phyloP scores from a whole-genome alignment of 768 basidiomycete genomes.

The Pisolithus marmoratus region DNA sequence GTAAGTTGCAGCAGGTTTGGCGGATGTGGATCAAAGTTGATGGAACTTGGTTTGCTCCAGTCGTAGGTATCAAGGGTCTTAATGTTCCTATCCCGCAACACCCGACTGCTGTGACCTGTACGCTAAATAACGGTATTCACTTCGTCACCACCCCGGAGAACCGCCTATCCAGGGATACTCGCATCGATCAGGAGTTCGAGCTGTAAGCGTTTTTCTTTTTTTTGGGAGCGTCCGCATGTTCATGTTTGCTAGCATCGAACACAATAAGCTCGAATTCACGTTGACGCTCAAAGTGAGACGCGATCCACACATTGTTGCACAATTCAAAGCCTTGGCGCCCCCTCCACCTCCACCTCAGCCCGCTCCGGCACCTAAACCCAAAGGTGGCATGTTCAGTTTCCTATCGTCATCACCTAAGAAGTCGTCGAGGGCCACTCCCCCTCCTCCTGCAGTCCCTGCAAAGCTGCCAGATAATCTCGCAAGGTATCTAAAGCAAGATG shows the following conservation, averaged over 20 bases:
- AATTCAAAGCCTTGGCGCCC: slow-evolving; percentile 60
- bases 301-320: slow-evolving; percentile 78
- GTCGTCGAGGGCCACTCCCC: slow-evolving; percentile 41
- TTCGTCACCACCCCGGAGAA: slow-evolving; percentile 87
- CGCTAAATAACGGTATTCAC: slow-evolving; percentile 95
- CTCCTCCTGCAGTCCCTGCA: slow-evolving; percentile 31
- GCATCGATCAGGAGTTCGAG: slow-evolving; percentile 87
- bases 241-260: slow-evolving; percentile 60
- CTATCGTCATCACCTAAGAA: slow-evolving; percentile 71
- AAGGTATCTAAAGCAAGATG: slow-evolving; percentile 76
- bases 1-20: slow-evolving; percentile 37
- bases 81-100: slow-evolving; percentile 75
- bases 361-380: slow-evolving; percentile 45
- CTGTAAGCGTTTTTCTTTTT: slow-evolving; percentile 46
- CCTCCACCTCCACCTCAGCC: slow-evolving; percentile 38
- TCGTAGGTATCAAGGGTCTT: slow-evolving; percentile 69
- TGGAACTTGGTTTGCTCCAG: slow-evolving; percentile 32
- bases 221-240: too few species aligned
- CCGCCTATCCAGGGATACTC: slow-evolving; percentile 49
- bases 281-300: slow-evolving; percentile 82
- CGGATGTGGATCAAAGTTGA: neutral
- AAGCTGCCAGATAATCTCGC: slow-evolving; percentile 70
- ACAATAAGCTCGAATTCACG: slow-evolving; percentile 93
- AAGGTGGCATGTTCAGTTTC: slow-evolving; percentile 67
- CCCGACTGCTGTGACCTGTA: slow-evolving; percentile 72